Percentiles rank a stretch among this genome's conserved stretches.
Conservation (phyloP, 2,329 filamentous ascomycete species). For the Didymosphaeria variabile region DNA sequence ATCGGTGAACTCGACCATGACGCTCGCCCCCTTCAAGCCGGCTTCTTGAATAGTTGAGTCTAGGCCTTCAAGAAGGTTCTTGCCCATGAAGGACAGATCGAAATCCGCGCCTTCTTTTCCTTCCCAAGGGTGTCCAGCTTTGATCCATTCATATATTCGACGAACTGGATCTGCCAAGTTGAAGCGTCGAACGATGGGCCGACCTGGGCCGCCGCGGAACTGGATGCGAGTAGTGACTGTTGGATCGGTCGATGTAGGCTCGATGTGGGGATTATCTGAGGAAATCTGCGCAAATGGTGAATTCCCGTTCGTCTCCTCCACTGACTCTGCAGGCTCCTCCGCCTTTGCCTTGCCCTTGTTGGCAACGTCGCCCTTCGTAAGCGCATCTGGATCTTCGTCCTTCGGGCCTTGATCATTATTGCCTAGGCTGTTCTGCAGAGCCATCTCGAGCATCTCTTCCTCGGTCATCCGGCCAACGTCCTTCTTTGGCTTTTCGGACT, state of each 20-base stretch:
- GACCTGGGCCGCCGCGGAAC: slow-evolving; percentile 76
- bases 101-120: slow-evolving; percentile 82
- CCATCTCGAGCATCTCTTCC: slow-evolving; percentile 96
- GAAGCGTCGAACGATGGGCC: slow-evolving; percentile 88
- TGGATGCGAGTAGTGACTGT: slow-evolving; percentile 86
- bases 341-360: slow-evolving; percentile 60
- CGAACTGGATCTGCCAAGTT: slow-evolving; percentile 76
- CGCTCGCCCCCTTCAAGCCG: slow-evolving; percentile 88
- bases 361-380: slow-evolving; percentile 74
- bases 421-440: slow-evolving; percentile 85
- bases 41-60: slow-evolving; percentile 80
- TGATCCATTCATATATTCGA: slow-evolving; percentile 95
- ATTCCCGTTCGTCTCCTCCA: slow-evolving; percentile 42
- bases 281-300: slow-evolving; percentile 75
- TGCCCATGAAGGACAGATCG: slow-evolving; percentile 87
- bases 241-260: slow-evolving; percentile 74
- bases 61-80: slow-evolving; percentile 80
- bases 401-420: slow-evolving; percentile 64
- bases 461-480: slow-evolving; percentile 92
- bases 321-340: slow-evolving; percentile 33
- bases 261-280: slow-evolving; percentile 74
- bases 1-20: slow-evolving; percentile 85
- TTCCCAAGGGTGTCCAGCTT: slow-evolving; percentile 80
- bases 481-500: slow-evolving; percentile 73
- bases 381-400: slow-evolving; percentile 82